Base-by-base conservation (phyloP, 2,329 filamentous ascomycete genomes). In the Rhynchosporium graminicola region DNA sequence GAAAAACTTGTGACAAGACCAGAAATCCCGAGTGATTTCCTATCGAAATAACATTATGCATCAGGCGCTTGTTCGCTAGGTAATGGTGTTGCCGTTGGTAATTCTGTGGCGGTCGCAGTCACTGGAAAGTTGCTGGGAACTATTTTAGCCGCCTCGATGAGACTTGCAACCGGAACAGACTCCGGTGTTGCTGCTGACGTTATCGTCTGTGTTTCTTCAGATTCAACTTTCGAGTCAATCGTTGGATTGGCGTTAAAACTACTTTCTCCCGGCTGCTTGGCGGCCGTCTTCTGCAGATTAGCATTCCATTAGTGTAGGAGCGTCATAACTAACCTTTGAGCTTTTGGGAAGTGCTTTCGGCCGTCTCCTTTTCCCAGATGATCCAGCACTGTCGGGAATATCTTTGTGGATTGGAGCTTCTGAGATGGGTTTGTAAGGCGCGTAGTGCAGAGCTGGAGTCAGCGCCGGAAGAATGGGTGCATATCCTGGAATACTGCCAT, bases 361-460 rank as follows among this genome's bases (percentile, higher is more conserved):
- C 40, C 64, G 61, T 62, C 64, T 69, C 36, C 68, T 72, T 59
- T 63, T 68, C 40, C 63, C 64, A 9, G 69, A 40, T n/a, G 64
- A 58, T 50, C 69, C 67, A 48, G 51, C 43, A 20, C 40, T 33
- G 29, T 66, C 62, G 33, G 57, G 48, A 33, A 55, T 57, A 31
- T 50, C 57, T 9, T 52, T 61, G 29, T 68, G 60, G 54, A 55
- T 58, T 59, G 59, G 64, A 42, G 57, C 56, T 52, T 50, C 61
- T 46, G 56, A 56, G 62, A 36, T 57, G 20, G 57, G 57, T n/a
- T 58, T 59, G 45, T 47, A 31, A 20, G 57, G 57, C n/a, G 58
- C 59, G 45, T 50, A 31, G 5, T 50, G 36, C 12, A 48, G 51
- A 26, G 48, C 47, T 26, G 56, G 61, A 31, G 52, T 31, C 15